A percentile compares a stretch with the other conserved stretches of the same genome.
These are phyloP conservation scores for Microstegium vimineum DNA, from an alignment of 176 grass and related monocot genomes.

Conservation along the genomic window DNA sequence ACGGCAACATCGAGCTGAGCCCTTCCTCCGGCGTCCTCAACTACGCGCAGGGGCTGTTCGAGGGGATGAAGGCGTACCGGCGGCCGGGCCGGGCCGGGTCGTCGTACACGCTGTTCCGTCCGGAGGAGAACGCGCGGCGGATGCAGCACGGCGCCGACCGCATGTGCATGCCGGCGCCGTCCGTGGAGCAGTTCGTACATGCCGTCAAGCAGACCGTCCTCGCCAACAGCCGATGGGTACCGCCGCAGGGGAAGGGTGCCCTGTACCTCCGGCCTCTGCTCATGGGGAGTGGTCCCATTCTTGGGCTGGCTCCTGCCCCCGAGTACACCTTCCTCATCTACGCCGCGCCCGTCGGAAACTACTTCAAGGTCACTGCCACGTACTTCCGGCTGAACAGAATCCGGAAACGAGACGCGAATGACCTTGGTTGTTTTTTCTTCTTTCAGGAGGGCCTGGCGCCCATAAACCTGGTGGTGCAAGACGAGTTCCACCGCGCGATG, in stretches of 20 bases:
- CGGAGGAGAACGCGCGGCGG: slow-evolving; percentile 82
- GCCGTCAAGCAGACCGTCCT: slow-evolving; percentile 80
- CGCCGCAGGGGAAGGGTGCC: slow-evolving; percentile 78
- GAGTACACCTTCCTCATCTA: slow-evolving; percentile 88
- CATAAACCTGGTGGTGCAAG: slow-evolving; percentile 60
- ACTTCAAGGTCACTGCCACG: slow-evolving; percentile 71
- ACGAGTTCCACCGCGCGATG: slow-evolving; percentile 63
- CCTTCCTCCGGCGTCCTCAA: slow-evolving; percentile 85
- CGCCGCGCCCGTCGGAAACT: slow-evolving; percentile 71
- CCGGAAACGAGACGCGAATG: neutral
- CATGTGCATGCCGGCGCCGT: slow-evolving; percentile 94
- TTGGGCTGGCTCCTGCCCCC: slow-evolving; percentile 75
- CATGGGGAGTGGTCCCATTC: slow-evolving; percentile 72
- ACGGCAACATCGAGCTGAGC: slow-evolving; percentile 92
- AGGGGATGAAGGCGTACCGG: slow-evolving; percentile 84
- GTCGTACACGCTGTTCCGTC: slow-evolving; percentile 83
- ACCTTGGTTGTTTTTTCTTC: neutral
- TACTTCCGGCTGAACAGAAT: neutral
- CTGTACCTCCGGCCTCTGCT: slow-evolving; percentile 86
- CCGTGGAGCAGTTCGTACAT: slow-evolving; percentile 75
- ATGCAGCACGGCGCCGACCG: slow-evolving; percentile 75
- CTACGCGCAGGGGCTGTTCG: slow-evolving; percentile 87
- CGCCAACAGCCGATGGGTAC: slow-evolving; percentile 89
- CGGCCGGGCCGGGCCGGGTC: slow-evolving; percentile 17
- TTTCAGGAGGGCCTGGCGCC: slow-evolving; percentile 64